Evolutionary conservation across 2,329 filamentous ascomycete genomes (phyloP).

Genomic region (Trichophyton rubrum): DNA sequence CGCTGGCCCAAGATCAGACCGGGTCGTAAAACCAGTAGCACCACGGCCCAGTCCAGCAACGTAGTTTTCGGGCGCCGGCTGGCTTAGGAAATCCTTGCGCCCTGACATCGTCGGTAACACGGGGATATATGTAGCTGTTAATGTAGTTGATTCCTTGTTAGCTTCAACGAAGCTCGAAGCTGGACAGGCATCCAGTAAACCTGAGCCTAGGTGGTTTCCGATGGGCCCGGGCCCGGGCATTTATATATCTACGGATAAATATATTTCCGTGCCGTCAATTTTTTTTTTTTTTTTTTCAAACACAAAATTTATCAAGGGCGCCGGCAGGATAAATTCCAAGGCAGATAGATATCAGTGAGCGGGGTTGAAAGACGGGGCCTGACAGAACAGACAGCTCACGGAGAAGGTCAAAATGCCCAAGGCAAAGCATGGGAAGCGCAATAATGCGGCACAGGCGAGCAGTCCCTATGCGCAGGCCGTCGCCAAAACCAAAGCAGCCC

Average conservation of each 20-base stretch:
- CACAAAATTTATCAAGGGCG: too few relatives aligned
- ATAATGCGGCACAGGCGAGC: constrained; percentile 31
- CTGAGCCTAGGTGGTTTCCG: too few relatives aligned
- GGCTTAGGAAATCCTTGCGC: constrained; percentile 75
- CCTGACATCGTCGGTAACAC: constrained; percentile 39
- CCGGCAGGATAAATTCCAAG: neutral
- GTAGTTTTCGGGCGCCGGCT: constrained; percentile 74
- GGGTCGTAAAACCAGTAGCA: constrained; percentile 93
- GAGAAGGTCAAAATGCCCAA: constrained; percentile 39
- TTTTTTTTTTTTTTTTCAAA: neutral
- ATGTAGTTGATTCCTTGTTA: neutral
- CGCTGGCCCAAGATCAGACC: constrained; percentile 89
- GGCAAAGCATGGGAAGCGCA: constrained; percentile 41
- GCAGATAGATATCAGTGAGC: neutral
- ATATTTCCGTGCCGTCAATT: neutral
- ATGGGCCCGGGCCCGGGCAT: too few relatives aligned
- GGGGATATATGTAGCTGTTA: neutral
- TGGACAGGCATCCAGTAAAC: neutral
- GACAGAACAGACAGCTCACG: neutral
- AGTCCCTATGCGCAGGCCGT: constrained; percentile 31
- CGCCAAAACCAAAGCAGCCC: constrained; percentile 42
- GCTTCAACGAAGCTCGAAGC: neutral
- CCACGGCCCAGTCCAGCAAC: constrained; percentile 95
- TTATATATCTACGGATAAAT: neutral
- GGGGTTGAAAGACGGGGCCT: neutral